Percentiles rank a stretch among this genome's conserved stretches.
Evolutionary conservation across 2,329 filamentous ascomycete genomes (phyloP).

Genomic region (Fusarium caatingaense): DNA sequence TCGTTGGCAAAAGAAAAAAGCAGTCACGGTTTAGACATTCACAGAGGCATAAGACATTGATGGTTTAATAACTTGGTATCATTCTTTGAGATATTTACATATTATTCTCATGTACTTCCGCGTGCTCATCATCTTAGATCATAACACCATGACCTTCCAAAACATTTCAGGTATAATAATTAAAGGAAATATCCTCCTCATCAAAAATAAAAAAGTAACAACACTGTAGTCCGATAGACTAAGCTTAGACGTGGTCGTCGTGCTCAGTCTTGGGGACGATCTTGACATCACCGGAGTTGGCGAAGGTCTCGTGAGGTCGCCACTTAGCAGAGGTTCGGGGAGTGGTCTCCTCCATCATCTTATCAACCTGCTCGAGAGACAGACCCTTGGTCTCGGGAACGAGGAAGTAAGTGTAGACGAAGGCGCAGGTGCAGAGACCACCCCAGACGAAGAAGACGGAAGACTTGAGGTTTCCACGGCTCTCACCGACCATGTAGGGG

Average conservation of each 20-base stretch:
- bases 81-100: constrained; percentile 41
- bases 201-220: constrained; percentile 1
- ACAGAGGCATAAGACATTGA: neutral
- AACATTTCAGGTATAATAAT: constrained; percentile 26
- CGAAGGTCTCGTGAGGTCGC: constrained; percentile 78
- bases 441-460: constrained; percentile 84
- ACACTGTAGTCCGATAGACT: neutral
- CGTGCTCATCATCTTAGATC: constrained; percentile 1
- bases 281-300: constrained; percentile 52
- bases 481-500: constrained; percentile 71
- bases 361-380: constrained; percentile 82
- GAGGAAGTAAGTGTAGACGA: constrained; percentile 78
- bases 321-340: constrained; percentile 82
- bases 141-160: neutral
- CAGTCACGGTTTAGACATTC: neutral
- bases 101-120: constrained; percentile 38
- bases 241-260: constrained; percentile 48
- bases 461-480: constrained; percentile 60
- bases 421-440: constrained; percentile 68
- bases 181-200: constrained; percentile 11
- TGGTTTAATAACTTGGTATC: constrained; percentile 10
- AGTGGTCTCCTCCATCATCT: constrained; percentile 89
- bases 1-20: no score
- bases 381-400: constrained; percentile 81
- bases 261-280: constrained; percentile 47